Evolutionary conservation across 108 stramenopile species (phyloP).

Genomic region (Skeletonema menzelii): DNA sequence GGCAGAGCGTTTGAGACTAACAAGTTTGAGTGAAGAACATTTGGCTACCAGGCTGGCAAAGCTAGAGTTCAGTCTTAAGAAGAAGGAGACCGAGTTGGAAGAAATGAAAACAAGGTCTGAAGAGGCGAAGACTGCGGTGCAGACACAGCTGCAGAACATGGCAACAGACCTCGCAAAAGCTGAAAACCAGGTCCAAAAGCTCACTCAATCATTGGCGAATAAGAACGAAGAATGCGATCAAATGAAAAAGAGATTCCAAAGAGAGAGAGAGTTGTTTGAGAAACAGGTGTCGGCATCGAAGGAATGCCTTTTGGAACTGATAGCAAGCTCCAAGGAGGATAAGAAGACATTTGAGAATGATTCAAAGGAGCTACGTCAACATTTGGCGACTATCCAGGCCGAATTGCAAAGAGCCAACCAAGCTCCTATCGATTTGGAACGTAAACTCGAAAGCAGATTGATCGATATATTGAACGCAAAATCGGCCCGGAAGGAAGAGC

Average conservation of each 20-base stretch:
- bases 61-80: slow-evolving; percentile 50
- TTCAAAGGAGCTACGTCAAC: slow-evolving; percentile 28
- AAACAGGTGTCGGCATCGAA: slow-evolving; percentile 33
- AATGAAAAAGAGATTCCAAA: slow-evolving; percentile 14
- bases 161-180: slow-evolving; percentile 5
- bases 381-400: slow-evolving; percentile 7
- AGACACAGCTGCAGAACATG: slow-evolving; percentile 4
- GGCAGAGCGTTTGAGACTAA: slow-evolving; percentile 39
- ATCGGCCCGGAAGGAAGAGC: background rate
- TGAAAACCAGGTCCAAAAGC: slow-evolving; percentile 2
- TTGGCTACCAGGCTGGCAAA: slow-evolving; percentile 38
- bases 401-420: slow-evolving; percentile 11
- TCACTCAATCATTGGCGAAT: slow-evolving; percentile 7
- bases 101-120: slow-evolving; percentile 11
- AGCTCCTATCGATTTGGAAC: background rate
- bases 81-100: slow-evolving; percentile 43
- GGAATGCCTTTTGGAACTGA: slow-evolving; percentile 37
- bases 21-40: slow-evolving; percentile 43
- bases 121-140: slow-evolving; percentile 3
- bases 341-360: slow-evolving; percentile 37
- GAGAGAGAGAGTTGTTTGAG: slow-evolving; percentile 28
- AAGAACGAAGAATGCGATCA: slow-evolving; percentile 37
- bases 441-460: background rate
- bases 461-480: background rate
- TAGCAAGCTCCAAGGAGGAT: slow-evolving; percentile 38